Conservation (phyloP, 2,329 filamentous ascomycete genomes). For the Phyllosticta ampelicida region DNA sequence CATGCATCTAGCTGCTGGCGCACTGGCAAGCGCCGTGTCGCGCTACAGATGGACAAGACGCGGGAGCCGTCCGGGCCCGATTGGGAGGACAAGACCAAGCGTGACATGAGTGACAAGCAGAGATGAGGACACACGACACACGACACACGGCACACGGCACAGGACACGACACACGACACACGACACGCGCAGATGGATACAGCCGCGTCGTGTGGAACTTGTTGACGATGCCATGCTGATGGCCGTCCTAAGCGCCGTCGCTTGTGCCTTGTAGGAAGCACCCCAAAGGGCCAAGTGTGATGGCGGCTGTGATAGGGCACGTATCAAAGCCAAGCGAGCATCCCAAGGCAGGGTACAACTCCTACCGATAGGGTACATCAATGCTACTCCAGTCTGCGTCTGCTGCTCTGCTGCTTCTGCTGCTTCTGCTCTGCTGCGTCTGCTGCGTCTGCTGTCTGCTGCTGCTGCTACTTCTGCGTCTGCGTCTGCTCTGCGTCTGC, state of each 20-base stretch:
- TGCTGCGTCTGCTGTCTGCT: no score
- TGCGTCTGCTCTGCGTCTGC: no score
- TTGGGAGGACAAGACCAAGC: neutral
- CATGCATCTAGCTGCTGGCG: neutral
- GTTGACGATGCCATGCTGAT: neutral
- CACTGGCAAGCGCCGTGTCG: neutral
- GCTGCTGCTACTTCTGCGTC: no score
- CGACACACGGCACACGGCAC: no score
- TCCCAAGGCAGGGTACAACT: no score
- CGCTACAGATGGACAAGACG: neutral
- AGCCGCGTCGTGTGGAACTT: neutral
- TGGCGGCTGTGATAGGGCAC: neutral
- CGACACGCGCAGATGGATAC: no score
- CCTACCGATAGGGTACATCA: no score
- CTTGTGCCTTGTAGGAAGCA: neutral
- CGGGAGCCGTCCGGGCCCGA: neutral
- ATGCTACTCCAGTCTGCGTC: no score
- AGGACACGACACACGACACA: no score
- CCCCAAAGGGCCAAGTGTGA: neutral
- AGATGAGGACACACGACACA: no score
- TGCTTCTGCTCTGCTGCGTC: no score
- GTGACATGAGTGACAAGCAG: neutral
- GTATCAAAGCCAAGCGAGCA: neutral
- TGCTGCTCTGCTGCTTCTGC: no score
- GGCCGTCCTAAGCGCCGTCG: neutral